These are phyloP conservation scores for Sphagnum fallax DNA, from an alignment of 228 moss, liverwort and hornwort genomes.

Conservation along the genomic window DNA sequence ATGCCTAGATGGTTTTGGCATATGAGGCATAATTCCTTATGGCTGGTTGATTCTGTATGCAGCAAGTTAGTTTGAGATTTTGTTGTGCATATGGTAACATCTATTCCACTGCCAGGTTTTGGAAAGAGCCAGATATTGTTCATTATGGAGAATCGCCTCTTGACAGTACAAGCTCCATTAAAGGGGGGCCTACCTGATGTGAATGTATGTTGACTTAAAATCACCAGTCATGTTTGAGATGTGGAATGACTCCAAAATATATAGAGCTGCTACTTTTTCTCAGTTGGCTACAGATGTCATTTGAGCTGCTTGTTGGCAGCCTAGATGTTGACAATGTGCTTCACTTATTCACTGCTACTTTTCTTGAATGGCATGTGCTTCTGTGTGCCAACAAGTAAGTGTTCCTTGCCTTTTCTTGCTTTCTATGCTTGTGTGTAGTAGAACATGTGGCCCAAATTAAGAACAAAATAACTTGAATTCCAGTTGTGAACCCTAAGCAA, in stretches of 20 bases:
- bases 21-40: too few species aligned
- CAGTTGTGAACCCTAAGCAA: too few species aligned
- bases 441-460: too few species aligned
- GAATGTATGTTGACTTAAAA: conserved; percentile 50
- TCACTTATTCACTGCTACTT: conserved; percentile 74
- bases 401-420: not conserved
- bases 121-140: conserved; percentile 87
- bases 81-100: conserved; percentile 80
- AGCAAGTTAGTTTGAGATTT: conserved; percentile 98
- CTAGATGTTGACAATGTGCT: conserved; percentile 93
- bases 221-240: not conserved
- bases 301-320: conserved; percentile 83
- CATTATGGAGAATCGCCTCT: conserved; percentile 76
- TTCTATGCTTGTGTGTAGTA: too few species aligned
- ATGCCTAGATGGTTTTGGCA: too few species aligned
- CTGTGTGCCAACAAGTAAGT: conserved; percentile 90
- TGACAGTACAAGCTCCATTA: conserved; percentile 81
- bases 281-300: conserved; percentile 79
- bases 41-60: conserved; percentile 16
- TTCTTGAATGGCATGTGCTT: conserved; percentile 84
- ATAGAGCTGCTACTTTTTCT: not conserved
- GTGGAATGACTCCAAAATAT: not conserved
- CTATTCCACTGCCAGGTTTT: conserved; percentile 74
- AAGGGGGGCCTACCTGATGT: conserved; percentile 91
- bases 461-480: too few species aligned